Percentiles rank a stretch among this genome's conserved stretches.
phyloP scores from a whole-genome alignment of 176 grass and related monocot genomes.

The Coix lacrymajobi region DNA sequence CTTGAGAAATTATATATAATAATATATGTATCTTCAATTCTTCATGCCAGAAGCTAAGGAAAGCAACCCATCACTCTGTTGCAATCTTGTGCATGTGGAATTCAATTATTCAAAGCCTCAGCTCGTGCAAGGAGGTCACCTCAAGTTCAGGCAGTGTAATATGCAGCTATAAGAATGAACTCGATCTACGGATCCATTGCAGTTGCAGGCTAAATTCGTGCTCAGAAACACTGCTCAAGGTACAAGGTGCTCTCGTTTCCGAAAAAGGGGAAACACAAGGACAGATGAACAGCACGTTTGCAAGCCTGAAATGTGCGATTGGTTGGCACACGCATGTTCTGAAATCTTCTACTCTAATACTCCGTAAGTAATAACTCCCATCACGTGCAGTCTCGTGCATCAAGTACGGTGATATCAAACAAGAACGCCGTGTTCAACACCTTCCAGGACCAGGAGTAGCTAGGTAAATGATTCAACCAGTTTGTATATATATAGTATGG shows the following conservation, averaged over 20 bases:
- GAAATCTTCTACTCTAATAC: not conserved
- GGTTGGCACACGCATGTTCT: not conserved
- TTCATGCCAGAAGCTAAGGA: no score
- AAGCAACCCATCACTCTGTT: not conserved
- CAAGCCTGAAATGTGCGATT: not conserved
- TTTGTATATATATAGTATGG: not conserved
- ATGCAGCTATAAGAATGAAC: not conserved
- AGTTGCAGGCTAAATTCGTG: not conserved
- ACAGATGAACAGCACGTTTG: not conserved
- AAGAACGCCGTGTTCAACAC: not conserved
- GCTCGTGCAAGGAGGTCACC: not conserved
- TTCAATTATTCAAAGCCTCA: not conserved
- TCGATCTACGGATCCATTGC: no score
- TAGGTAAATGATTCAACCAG: not conserved
- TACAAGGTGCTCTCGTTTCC: not conserved
- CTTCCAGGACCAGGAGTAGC: no score
- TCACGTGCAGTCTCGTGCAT: not conserved
- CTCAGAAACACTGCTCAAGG: not conserved
- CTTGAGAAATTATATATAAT: not conserved
- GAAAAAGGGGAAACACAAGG: not conserved
- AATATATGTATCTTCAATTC: no score
- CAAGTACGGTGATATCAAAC: not conserved
- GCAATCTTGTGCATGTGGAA: not conserved
- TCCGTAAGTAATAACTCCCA: no score
- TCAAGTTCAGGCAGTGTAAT: not conserved